phyloP scores from a whole-genome alignment of 495 filamentous ascomycete species.

The Stereocaulon alpinum region DNA sequence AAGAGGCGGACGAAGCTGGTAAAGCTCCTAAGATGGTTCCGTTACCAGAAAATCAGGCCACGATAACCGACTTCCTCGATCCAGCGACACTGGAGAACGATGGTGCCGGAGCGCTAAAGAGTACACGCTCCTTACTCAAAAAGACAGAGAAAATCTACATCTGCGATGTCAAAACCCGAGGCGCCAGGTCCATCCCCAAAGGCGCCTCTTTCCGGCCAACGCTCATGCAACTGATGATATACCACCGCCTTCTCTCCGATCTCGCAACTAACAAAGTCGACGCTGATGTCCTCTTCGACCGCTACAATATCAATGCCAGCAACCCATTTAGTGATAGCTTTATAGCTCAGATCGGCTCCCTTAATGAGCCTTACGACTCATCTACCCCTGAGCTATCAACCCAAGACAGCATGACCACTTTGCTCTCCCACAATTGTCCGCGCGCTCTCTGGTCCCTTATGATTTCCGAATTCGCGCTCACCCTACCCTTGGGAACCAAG shows the following conservation, averaged over 20 bases:
- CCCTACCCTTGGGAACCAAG: constrained; percentile 42
- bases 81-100: constrained; percentile 6
- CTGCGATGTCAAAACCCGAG: constrained; percentile 81
- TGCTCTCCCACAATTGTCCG: constrained; percentile 52
- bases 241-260: constrained; percentile 72
- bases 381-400: constrained; percentile 21
- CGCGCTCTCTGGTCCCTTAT: constrained; percentile 54
- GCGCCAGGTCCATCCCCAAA: constrained; percentile 48
- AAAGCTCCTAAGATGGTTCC: constrained; percentile 34
- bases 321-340: constrained; percentile 67
- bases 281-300: constrained; percentile 51
- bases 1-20: constrained; percentile 40
- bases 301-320: constrained; percentile 56
- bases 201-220: constrained; percentile 64
- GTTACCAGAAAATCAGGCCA: constrained; percentile 44
- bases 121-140: constrained; percentile 4
- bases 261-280: constrained; percentile 64
- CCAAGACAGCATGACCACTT: constrained; percentile 42
- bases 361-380: constrained; percentile 51
- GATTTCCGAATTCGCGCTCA: constrained; percentile 45
- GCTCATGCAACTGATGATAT: constrained; percentile 78
- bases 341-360: constrained; percentile 60
- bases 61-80: constrained; percentile 38
- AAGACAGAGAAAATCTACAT: constrained; percentile 51
- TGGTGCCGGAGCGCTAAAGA: constrained; percentile 7